Conservation (phyloP, 2,329 filamentous ascomycete species). For the Cladosporium sp. region DNA sequence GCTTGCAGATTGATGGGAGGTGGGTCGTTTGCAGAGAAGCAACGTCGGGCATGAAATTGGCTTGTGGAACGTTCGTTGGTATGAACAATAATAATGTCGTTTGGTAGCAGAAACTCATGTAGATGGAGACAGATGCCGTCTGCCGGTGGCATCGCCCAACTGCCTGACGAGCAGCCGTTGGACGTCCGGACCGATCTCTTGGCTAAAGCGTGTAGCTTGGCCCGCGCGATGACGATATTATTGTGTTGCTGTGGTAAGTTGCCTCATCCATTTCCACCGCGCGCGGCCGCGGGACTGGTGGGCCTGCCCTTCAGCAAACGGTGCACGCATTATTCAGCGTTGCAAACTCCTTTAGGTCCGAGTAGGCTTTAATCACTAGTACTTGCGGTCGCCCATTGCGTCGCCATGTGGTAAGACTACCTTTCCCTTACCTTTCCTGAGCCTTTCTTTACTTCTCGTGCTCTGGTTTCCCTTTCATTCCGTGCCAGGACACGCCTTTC, state of each 20-base stretch:
- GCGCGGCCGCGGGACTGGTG: background rate
- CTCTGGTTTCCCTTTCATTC: background rate
- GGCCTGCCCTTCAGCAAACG: background rate
- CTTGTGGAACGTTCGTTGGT: too few relatives aligned
- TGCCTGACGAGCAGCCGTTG: background rate
- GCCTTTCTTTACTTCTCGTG: background rate
- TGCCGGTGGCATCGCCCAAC: background rate
- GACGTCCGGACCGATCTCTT: background rate
- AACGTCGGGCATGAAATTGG: background rate
- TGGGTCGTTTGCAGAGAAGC: background rate
- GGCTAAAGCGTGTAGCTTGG: background rate
- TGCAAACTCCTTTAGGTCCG: constrained; percentile 10
- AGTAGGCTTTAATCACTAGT: background rate
- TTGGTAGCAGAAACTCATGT: too few relatives aligned
- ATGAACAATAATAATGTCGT: too few relatives aligned
- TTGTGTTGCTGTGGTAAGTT: background rate
- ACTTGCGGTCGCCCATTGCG: background rate
- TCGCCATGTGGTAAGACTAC: background rate
- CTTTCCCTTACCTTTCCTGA: background rate
- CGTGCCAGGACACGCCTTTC: background rate
- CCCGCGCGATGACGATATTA: constrained; percentile 1
- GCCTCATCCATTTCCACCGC: constrained; percentile 1
- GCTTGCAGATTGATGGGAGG: background rate
- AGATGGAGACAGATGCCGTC: too few relatives aligned
- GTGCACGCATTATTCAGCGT: constrained; percentile 7